Conservation (phyloP, 306 rosid species). For the Medicago ruthenica region DNA sequence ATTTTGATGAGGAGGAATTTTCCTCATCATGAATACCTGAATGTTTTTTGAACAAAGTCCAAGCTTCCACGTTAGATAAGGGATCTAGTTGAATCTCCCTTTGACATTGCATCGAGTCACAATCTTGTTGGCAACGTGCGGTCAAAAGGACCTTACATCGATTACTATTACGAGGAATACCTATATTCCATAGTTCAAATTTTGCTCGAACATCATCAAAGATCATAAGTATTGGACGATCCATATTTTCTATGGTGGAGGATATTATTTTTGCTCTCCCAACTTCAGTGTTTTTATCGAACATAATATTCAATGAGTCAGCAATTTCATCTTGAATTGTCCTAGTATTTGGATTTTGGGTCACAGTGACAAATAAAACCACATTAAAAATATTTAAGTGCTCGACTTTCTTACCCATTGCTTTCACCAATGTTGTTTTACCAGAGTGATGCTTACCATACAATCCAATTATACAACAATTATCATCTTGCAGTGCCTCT, state of each 20-base stretch:
- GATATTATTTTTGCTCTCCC: slow-evolving; percentile 7
- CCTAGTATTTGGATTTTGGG: slow-evolving; percentile 6
- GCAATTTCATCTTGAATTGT: slow-evolving; percentile 39
- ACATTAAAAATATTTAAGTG: neutral
- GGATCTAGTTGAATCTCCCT: slow-evolving; percentile 11
- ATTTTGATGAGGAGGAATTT: neutral
- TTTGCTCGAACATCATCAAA: slow-evolving; percentile 36
- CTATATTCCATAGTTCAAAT: slow-evolving; percentile 12
- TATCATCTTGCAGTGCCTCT: slow-evolving; percentile 31
- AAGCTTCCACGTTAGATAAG: slow-evolving; percentile 29
- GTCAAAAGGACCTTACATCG: slow-evolving; percentile 33
- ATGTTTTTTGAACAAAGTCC: slow-evolving; percentile 8
- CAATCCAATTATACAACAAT: slow-evolving; percentile 5
- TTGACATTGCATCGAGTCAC: slow-evolving; percentile 31
- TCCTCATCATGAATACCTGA: slow-evolving; percentile 15
- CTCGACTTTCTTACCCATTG: slow-evolving; percentile 8
- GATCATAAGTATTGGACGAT: slow-evolving; percentile 18
- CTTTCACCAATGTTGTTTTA: slow-evolving; percentile 34
- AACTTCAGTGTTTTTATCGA: neutral
- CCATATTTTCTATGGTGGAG: neutral
- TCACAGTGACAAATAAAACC: slow-evolving; percentile 26
- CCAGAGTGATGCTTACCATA: slow-evolving; percentile 33
- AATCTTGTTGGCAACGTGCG: slow-evolving; percentile 4
- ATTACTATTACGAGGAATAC: slow-evolving; percentile 29
- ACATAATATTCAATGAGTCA: slow-evolving; percentile 11